Evolutionary conservation across 148 eudicot genomes (phyloP), one percentile per base, ranked within the genome.

Genomic region (Salicornia ramosissima): DNA sequence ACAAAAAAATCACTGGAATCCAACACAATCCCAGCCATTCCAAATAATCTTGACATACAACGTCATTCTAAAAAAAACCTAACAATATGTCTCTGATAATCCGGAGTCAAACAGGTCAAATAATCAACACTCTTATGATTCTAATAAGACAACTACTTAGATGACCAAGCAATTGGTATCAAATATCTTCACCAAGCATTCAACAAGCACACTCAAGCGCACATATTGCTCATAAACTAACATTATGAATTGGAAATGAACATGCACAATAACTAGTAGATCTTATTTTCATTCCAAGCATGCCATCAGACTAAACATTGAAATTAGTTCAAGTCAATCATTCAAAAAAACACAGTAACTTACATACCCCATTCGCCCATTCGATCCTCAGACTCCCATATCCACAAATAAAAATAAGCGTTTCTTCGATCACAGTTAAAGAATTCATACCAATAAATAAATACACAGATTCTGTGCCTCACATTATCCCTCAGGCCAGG

Each of bases 371-470:
- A 33, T 49, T 16, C 52, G 25, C 67, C 28, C 66, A 36, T 57
- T 58, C 26, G 24, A 74, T 39, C 49, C 51, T 62, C 39, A 22
- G 46, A 52, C 28, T 25, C 62, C 39, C 61, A 69, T 7, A 49
- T 13, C 15, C 22, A 13, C 58, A 36, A 71, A 61, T 22, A 2
- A 18, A 18, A 59, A 51, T 50, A 67, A 74, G n/a, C 67, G 34
- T 67, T 47, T 4, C 50, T 58, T 67, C 62, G 46, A 34, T 18
- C 34, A 22, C 25, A 43, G 52, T 21, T 64, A 15, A 68, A 22
- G 68, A 26, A 53, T 61, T 13, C 10, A 19, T 58, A 16, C 0
- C 11, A 0, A 60, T 50, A 14, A 22, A 74, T 33, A 15, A 43
- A 7, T 6, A 30, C 25, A 51, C 24, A 33, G 14, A 60, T 60